phyloP scores from a whole-genome alignment of 176 grass and related monocot species.

The Miscanthus lutarioriparius region DNA sequence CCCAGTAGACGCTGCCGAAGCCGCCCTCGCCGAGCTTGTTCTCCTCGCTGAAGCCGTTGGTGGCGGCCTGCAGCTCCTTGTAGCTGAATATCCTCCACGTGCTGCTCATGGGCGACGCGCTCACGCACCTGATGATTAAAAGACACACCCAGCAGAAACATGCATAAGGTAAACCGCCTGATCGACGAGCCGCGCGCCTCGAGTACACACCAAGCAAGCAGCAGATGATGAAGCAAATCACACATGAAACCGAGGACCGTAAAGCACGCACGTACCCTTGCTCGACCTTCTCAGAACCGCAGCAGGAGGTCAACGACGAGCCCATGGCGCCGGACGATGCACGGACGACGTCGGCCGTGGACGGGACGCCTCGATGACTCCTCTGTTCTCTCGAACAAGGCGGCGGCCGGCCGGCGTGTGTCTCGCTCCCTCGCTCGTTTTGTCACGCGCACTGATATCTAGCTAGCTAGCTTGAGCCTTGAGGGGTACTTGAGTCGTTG shows the following conservation, averaged over 20 bases:
- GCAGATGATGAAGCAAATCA: too few species aligned
- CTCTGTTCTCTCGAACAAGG: background rate
- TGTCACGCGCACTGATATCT: background rate
- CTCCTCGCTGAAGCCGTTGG: conserved; percentile 69
- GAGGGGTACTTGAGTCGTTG: background rate
- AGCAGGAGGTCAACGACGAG: conserved; percentile 51
- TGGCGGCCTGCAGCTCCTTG: conserved; percentile 67
- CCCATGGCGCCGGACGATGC: conserved; percentile 38
- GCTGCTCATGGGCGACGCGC: conserved; percentile 19
- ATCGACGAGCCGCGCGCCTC: too few species aligned
- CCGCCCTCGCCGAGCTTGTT: conserved; percentile 76
- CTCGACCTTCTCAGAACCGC: conserved; percentile 46
- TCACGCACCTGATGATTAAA: conserved; percentile 19
- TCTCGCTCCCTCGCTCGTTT: background rate
- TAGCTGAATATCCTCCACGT: conserved; percentile 70
- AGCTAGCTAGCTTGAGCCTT: background rate
- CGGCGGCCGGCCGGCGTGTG: background rate
- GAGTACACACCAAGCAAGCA: too few species aligned
- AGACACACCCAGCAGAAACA: background rate
- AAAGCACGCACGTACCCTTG: conserved; percentile 27
- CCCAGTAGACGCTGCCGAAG: conserved; percentile 75
- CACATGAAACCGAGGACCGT: background rate
- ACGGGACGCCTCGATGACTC: too few species aligned
- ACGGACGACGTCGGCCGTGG: background rate
- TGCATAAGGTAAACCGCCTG: too few species aligned